These are phyloP conservation scores for Mariannaea sp. DNA, from an alignment of 2,329 filamentous ascomycete genomes.

Conservation along the genomic window DNA sequence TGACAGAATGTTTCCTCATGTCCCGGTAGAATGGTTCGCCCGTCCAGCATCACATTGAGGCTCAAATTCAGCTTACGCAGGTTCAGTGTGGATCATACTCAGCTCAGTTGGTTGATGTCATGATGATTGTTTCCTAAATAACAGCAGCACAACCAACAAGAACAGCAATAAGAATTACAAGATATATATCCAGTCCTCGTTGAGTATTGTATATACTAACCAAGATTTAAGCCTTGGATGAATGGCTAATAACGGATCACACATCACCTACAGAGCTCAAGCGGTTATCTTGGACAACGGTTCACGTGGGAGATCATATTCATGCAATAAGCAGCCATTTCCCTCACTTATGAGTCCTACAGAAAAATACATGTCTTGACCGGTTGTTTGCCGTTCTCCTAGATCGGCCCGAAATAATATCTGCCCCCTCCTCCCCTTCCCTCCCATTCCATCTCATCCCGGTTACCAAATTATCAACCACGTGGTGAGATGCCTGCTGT, in stretches of 20 bases:
- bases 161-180: no score
- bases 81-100: neutral
- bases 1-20: neutral
- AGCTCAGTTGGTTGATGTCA: neutral
- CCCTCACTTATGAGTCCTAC: neutral
- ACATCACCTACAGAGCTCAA: constrained; percentile 30
- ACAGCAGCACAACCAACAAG: constrained; percentile 5
- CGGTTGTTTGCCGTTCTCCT: constrained; percentile 2
- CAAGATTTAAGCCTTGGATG: no score
- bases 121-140: no score
- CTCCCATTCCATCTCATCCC: neutral
- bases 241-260: neutral
- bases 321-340: constrained; percentile 17
- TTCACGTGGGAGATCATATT: neutral
- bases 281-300: constrained; percentile 4
- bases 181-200: no score
- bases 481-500: constrained; percentile 30
- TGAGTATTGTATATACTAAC: no score
- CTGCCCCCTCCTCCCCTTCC: no score
- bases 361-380: no score
- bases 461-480: constrained; percentile 28
- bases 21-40: neutral
- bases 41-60: neutral
- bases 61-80: neutral
- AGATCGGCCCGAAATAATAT: constrained; percentile 3